Evolutionary conservation across 2,329 filamentous ascomycete genomes (phyloP).

Genomic region (Colletotrichum falcatum): DNA sequence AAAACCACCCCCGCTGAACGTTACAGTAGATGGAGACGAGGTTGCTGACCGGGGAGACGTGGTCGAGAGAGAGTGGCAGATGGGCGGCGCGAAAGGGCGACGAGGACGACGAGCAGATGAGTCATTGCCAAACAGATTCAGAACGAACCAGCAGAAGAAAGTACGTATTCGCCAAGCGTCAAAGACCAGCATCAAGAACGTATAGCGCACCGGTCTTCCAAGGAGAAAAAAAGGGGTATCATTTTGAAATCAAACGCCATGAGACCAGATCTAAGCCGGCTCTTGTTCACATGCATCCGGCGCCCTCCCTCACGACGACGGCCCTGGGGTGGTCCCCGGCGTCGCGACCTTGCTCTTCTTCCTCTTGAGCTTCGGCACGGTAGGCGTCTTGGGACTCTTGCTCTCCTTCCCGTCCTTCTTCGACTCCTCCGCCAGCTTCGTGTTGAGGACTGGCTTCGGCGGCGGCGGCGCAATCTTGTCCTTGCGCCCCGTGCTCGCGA

Average conservation of each 20-base stretch:
- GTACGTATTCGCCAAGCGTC: too few species aligned
- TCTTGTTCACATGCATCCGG: not conserved
- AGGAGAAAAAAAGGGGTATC: conserved; percentile 30
- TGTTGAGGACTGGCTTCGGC: conserved; percentile 51
- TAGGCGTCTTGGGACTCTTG: conserved; percentile 58
- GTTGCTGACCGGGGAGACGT: conserved; percentile 41
- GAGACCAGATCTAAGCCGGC: not conserved
- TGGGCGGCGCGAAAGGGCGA: conserved; percentile 36
- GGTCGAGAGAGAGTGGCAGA: conserved; percentile 43
- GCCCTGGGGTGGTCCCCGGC: conserved; percentile 29
- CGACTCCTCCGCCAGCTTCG: conserved; percentile 54
- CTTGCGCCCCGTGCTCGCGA: conserved; percentile 71
- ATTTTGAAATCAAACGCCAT: conserved; percentile 29
- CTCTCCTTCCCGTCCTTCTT: conserved; percentile 61
- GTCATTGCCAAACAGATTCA: too few species aligned
- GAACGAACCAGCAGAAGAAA: not conserved
- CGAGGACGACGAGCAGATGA: not conserved
- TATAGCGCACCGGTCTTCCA: not conserved
- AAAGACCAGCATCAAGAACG: not conserved
- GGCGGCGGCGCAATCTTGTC: conserved; percentile 48
- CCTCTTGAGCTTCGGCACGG: conserved; percentile 58
- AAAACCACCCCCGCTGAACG: not conserved
- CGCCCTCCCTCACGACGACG: conserved; percentile 15
- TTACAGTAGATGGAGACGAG: conserved; percentile 32
- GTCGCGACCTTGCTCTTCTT: conserved; percentile 60